phyloP scores from a whole-genome alignment of 768 basidiomycete genomes.

The Candolleomyces efflorescens region DNA sequence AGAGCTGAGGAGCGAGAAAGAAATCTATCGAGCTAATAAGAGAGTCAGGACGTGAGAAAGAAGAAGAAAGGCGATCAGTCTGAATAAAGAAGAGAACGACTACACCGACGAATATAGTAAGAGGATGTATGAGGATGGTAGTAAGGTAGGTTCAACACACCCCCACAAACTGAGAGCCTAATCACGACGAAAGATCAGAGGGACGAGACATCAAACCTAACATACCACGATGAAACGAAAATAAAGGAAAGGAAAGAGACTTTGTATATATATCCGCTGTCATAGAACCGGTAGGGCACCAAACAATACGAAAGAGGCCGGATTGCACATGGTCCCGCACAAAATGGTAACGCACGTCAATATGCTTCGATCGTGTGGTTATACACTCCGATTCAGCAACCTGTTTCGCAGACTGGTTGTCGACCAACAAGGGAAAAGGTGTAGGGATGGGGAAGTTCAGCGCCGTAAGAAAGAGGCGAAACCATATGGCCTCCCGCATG shows the following conservation, averaged over 20 bases:
- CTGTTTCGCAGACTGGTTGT: constrained; percentile 11
- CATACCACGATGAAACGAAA: neutral
- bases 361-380: constrained; percentile 9
- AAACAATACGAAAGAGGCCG: constrained; percentile 14
- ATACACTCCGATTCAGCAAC: constrained; percentile 2
- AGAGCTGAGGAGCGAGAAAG: neutral
- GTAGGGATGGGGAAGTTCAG: constrained; percentile 2
- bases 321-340: constrained; percentile 6
- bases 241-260: constrained; percentile 14
- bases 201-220: neutral
- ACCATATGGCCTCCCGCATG: constrained; percentile 21
- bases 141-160: neutral
- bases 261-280: constrained; percentile 40
- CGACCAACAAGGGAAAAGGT: constrained; percentile 9
- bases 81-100: neutral
- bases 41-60: neutral
- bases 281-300: constrained; percentile 28
- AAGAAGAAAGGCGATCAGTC: neutral
- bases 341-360: constrained; percentile 11
- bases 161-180: neutral
- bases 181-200: neutral
- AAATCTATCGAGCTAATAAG: neutral
- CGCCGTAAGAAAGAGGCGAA: constrained; percentile 17
- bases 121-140: neutral
- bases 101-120: neutral